These are phyloP conservation scores for Nevesoporus exiguus DNA, from an alignment of 768 basidiomycete species.

Conservation along the genomic window DNA sequence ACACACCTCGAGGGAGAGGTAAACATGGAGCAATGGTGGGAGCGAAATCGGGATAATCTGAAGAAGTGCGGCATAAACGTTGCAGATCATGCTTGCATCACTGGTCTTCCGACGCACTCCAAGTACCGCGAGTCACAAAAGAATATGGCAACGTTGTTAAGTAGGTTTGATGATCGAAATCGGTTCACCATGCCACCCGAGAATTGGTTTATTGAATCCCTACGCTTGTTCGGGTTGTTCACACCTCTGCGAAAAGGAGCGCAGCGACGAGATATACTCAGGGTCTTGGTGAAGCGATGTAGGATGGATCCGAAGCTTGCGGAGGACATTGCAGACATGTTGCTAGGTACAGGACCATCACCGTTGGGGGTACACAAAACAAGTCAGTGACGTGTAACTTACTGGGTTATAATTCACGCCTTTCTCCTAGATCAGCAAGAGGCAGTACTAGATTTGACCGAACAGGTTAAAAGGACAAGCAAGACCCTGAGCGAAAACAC, in stretches of 20 bases:
- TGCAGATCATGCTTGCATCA: slow-evolving; percentile 31
- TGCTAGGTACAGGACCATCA: too few relatives aligned
- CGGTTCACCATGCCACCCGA: slow-evolving; percentile 23
- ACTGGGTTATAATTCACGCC: too few relatives aligned
- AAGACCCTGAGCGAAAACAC: too few relatives aligned
- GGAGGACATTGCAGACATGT: slow-evolving; percentile 11
- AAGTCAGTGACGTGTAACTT: too few relatives aligned
- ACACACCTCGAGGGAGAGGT: slow-evolving; percentile 38
- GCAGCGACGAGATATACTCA: slow-evolving; percentile 17
- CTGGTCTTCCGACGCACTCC: slow-evolving; percentile 16
- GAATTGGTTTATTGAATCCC: slow-evolving; percentile 23
- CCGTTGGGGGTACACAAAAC: too few relatives aligned
- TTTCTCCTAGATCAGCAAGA: too few relatives aligned
- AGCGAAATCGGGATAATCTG: slow-evolving; percentile 21
- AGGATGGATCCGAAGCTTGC: slow-evolving; percentile 18
- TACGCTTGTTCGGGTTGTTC: slow-evolving; percentile 17
- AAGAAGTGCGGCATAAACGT: slow-evolving; percentile 19
- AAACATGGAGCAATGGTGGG: slow-evolving; percentile 35
- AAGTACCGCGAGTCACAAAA: slow-evolving; percentile 20
- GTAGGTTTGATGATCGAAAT: slow-evolving; percentile 11
- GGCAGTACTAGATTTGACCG: too few relatives aligned
- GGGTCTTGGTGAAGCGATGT: slow-evolving; percentile 25
- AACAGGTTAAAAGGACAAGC: too few relatives aligned
- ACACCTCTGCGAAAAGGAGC: slow-evolving; percentile 12
- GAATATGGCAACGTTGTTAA: slow-evolving; percentile 16